phyloP scores from a whole-genome alignment of 768 basidiomycete genomes.

The Ephemerocybe angulata region DNA sequence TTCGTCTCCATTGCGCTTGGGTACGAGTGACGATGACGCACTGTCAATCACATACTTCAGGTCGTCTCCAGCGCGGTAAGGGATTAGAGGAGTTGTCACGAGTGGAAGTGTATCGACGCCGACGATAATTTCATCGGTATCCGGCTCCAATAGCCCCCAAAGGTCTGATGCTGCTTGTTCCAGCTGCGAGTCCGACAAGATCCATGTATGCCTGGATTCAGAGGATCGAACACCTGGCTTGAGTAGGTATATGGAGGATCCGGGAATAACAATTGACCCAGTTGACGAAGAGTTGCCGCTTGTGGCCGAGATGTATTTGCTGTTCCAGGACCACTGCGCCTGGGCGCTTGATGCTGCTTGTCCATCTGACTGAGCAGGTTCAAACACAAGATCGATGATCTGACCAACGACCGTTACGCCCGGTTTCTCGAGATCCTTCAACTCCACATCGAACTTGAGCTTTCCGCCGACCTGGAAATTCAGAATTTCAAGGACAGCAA shows the following conservation, averaged over 20 bases:
- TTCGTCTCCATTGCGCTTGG: neutral
- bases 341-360: neutral
- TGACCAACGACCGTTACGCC: constrained; percentile 1
- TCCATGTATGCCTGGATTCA: neutral
- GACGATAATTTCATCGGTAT: neutral
- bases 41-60: neutral
- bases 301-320: neutral
- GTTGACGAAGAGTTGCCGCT: neutral
- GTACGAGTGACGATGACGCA: neutral
- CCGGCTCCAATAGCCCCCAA: neutral
- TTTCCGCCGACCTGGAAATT: constrained; percentile 4
- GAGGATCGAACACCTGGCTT: neutral
- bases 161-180: neutral
- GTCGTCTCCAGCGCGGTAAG: neutral
- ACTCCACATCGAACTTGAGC: constrained; percentile 1
- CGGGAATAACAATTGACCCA: neutral
- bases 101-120: neutral
- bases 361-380: neutral
- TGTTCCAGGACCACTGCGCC: constrained; percentile 10
- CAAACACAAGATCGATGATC: constrained; percentile 1
- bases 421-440: neutral
- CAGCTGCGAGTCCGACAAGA: neutral
- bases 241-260: neutral
- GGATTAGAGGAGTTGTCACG: neutral
- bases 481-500: constrained; percentile 11